Evolutionary conservation across 352 stramenopile genomes (phyloP), one percentile per base, ranked within the genome.

Genomic region (Pythium aphanidermatum): DNA sequence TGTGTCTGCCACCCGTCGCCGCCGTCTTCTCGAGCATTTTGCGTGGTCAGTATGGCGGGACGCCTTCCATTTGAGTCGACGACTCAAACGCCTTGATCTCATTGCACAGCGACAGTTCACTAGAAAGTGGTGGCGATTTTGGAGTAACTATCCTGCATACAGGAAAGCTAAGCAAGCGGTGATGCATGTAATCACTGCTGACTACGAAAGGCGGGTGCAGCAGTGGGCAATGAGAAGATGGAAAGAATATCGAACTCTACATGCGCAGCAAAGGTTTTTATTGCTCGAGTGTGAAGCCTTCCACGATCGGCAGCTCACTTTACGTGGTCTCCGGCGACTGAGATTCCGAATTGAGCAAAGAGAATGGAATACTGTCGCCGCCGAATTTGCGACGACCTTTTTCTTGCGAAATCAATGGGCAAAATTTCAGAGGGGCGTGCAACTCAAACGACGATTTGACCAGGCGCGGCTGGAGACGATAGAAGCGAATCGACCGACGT

Each of bases 71-170:
- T 42, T 17, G 8, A 51, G 17, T 14, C 41, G 28, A 6, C 34
- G 41, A 8, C 3, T 12, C 1, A 51, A 47, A 14, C 33, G 28
- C 4, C 23, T 34, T 7, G n/a, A 21, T 16, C n/a, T 9, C 9
- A 10, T 52, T 1, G 50, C 34, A 1, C 8, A 30, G 4, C 33
- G 16, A 14, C 20, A 47, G 17, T 34, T 37, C 13, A 10, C 47
- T 26, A 33, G 35, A 12, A 40, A 41, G 27, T 58, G 50, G 50
- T 58, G 50, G 50, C 12, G n/a, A 14, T 42, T 41, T 9, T 58
- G 50, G 50, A 46, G 10, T 29, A 19, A 21, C 5, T 47, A 31
- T 13, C 41, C 23, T 6, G 21, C 21, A 13, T 17, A 17, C 21
- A 39, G 24, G 34, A 47, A 37, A 7, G 35, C 41, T 10, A 14